Conservation (phyloP, 2,329 filamentous ascomycete genomes). For the Aureobasidium zeae region DNA sequence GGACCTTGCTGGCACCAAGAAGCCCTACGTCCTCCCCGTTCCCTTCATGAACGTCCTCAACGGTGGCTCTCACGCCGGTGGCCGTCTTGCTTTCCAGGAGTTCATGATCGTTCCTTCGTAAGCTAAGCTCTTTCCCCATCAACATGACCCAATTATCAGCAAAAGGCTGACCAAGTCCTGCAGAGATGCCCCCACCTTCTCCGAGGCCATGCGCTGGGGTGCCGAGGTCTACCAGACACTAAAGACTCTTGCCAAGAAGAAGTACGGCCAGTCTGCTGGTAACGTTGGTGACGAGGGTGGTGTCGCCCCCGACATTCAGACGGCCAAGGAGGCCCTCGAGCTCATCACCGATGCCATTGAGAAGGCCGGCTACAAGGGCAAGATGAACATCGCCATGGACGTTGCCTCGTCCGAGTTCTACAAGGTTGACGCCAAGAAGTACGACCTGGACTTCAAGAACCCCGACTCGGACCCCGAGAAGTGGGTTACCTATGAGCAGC, state of each 20-base stretch:
- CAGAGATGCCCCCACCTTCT: conserved; percentile 78
- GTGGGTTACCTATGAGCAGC: conserved; percentile 98
- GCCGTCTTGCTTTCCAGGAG: conserved; percentile 60
- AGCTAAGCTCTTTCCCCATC: conserved; percentile 26
- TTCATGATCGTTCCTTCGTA: conserved; percentile 47
- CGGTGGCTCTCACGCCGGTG: conserved; percentile 88
- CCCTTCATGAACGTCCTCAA: conserved; percentile 53
- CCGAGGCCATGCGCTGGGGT: conserved; percentile 92
- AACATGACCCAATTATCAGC: too few relatives aligned
- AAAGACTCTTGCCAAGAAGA: conserved; percentile 96
- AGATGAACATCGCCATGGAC: conserved; percentile 98
- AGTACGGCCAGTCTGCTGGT: conserved; percentile 96
- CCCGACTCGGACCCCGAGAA: conserved; percentile 89
- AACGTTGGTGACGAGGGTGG: conserved; percentile 99
- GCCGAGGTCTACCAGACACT: conserved; percentile 97
- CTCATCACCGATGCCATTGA: conserved; percentile 93
- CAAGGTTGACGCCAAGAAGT: conserved; percentile 93
- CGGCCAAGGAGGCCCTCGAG: conserved; percentile 89
- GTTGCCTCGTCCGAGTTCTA: conserved; percentile 99
- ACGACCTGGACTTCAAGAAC: conserved; percentile 99
- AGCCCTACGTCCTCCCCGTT: conserved; percentile 47
- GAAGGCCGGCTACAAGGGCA: conserved; percentile 86
- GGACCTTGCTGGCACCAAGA: conserved; percentile 43
- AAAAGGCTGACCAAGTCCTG: conserved; percentile 20
- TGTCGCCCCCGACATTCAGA: conserved; percentile 98